These are phyloP conservation scores for Eimeria zaria DNA, from an alignment of 169 alveolate species.

Conservation along the genomic window DNA sequence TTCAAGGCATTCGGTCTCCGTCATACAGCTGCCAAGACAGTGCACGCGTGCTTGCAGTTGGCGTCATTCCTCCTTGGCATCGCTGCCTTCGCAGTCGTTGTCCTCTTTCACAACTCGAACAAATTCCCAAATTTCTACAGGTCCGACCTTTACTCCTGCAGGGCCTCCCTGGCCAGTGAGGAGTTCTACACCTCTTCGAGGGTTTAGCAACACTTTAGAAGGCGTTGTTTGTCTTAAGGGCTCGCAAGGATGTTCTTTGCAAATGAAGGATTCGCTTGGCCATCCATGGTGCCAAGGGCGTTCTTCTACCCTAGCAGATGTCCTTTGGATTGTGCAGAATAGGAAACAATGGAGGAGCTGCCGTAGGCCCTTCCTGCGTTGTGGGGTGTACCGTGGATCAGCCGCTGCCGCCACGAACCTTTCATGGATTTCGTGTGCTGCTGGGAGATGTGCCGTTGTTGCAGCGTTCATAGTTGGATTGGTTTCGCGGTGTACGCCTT, in stretches of 20 bases:
- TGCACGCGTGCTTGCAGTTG: constrained; percentile 41
- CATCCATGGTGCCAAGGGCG: background rate
- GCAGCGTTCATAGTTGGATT: constrained; percentile 74
- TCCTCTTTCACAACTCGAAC: constrained; percentile 62
- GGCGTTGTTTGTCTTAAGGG: background rate
- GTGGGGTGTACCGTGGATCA: background rate
- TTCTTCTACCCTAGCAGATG: background rate
- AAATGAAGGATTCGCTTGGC: background rate
- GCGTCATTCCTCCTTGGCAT: constrained; percentile 12
- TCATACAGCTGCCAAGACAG: constrained; percentile 38
- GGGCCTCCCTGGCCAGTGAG: background rate
- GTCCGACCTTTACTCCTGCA: background rate
- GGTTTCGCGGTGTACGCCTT: constrained; percentile 25
- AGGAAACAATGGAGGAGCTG: background rate
- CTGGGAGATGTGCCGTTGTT: constrained; percentile 14
- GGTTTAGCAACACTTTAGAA: background rate
- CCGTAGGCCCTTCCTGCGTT: background rate
- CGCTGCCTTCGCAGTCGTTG: constrained; percentile 29
- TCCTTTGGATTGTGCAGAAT: background rate
- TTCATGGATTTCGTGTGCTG: background rate
- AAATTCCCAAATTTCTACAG: constrained; percentile 53
- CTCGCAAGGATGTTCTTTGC: background rate
- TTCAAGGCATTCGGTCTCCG: constrained; percentile 55
- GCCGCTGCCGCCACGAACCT: background rate
- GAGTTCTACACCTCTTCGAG: background rate